phyloP scores from a whole-genome alignment of 2,329 filamentous ascomycete species.

The Colletotrichum gloeosporioides region DNA sequence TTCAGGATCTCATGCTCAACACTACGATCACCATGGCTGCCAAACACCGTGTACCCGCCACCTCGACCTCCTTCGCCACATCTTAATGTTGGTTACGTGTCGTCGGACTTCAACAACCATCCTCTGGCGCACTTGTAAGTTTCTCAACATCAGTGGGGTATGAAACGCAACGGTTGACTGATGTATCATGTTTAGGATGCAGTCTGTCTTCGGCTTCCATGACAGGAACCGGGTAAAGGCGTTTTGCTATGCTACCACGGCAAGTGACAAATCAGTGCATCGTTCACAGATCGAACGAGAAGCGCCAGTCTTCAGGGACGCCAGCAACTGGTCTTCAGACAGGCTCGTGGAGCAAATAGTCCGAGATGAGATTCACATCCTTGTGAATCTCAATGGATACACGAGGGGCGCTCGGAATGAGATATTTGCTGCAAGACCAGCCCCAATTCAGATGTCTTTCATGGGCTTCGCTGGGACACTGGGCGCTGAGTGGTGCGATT shows the following conservation, averaged over 20 bases:
- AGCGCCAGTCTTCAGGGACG: conserved; percentile 89
- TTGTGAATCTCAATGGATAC: conserved; percentile 98
- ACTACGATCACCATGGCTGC: conserved; percentile 85
- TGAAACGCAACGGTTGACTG: neutral
- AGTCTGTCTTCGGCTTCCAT: conserved; percentile 96
- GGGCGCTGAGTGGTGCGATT: conserved; percentile 98
- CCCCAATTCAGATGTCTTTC: conserved; percentile 98
- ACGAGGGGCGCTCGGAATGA: conserved; percentile 97
- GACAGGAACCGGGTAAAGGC: conserved; percentile 76
- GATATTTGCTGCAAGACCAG: conserved; percentile 92
- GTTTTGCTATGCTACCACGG: conserved; percentile 94
- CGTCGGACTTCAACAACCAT: conserved; percentile 99
- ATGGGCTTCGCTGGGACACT: conserved; percentile 98
- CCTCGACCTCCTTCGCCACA: conserved; percentile 81
- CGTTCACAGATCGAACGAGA: conserved; percentile 92
- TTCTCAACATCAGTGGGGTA: neutral
- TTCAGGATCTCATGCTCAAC: conserved; percentile 92
- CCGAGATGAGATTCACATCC: conserved; percentile 86
- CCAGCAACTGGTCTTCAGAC: conserved; percentile 85
- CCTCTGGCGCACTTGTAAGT: conserved; percentile 84
- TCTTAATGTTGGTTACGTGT: conserved; percentile 94
- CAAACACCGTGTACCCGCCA: conserved; percentile 80
- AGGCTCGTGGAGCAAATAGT: conserved; percentile 86
- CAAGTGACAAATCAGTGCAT: conserved; percentile 87
- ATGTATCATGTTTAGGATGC: conserved; percentile 66